Base-by-base conservation (phyloP, 768 basidiomycete genomes). In the Suillus subluteus region DNA sequence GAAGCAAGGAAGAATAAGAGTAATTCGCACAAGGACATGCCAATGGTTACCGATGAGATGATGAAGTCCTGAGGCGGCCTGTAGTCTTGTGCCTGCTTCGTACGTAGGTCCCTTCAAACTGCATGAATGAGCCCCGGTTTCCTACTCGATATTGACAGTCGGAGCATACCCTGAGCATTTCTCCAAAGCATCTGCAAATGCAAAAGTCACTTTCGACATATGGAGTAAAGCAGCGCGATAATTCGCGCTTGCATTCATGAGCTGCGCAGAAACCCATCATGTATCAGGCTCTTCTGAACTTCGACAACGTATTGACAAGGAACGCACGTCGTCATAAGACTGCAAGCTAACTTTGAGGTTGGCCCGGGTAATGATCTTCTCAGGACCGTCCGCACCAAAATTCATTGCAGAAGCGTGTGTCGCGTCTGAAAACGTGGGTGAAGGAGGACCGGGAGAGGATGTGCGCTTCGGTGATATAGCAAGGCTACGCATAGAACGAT, bases 21-120 rank as follows among this genome's bases (percentile, higher is more conserved):
- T 44, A 37, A 48, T 64, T 83, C 89, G 67, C 68, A 95, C 94
- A 75, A 98, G 81, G 65, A 98, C 88, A 76, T 95, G 94, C 86
- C 93, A 95, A 70, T 96, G 94, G 75, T 96, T 97, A 61, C 91
- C 89, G 71, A 97, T 90, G 69, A 98, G 86, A 76, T 96, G 92
- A 76, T 97, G 94, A 54, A 98, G 80, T 6, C 96, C 96, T 23
- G 92, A 89, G 35, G 92, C 89, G 37, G 93, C 95, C 73, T 95
- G 92, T 55, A 97, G 80, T 66, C 92, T 85, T 30, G 91, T 91
- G 13, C 92, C 91, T 32, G 91, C 81, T 74, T 95, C 92, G 73
- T 94, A 92, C 40, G 85, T 83, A 26, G 91, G 91, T 6, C 93
- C 91, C 71, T 93, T 94, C 71, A 94, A 76, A 32, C 92, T 93